These are phyloP conservation scores for Chaetothyriales sp. DNA, from an alignment of 2,329 filamentous ascomycete species.

Conservation along the genomic window DNA sequence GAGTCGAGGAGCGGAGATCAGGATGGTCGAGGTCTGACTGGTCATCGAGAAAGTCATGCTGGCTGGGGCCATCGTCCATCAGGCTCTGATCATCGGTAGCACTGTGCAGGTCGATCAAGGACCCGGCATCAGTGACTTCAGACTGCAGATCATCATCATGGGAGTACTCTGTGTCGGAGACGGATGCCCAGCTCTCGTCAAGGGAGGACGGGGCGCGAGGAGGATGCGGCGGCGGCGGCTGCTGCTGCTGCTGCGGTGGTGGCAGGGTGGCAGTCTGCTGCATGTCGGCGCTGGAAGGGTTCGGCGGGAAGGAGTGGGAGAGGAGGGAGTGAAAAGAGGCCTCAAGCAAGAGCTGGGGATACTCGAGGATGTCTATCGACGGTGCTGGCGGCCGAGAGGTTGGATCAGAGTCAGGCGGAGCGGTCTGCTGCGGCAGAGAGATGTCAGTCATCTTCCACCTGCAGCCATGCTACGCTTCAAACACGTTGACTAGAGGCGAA, in stretches of 20 bases:
- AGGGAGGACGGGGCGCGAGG: slow-evolving; percentile 18
- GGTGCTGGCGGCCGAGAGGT: not conserved
- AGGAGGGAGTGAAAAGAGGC: slow-evolving; percentile 15
- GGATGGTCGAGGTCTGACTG: not conserved
- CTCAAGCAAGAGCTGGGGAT: slow-evolving; percentile 4
- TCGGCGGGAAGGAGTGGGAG: slow-evolving; percentile 8
- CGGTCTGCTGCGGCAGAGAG: not conserved
- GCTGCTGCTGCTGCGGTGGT: not conserved
- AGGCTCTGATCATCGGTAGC: slow-evolving; percentile 32
- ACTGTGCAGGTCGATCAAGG: slow-evolving; percentile 28
- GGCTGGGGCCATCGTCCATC: slow-evolving; percentile 25
- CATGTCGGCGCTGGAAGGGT: slow-evolving; percentile 7
- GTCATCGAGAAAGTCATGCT: slow-evolving; percentile 20
- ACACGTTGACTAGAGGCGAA: no score
- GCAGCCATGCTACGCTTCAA: not conserved
- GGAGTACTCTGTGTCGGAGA: slow-evolving; percentile 29
- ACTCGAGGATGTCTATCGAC: not conserved
- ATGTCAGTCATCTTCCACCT: not conserved
- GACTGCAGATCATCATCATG: slow-evolving; percentile 32
- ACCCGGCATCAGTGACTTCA: slow-evolving; percentile 29
- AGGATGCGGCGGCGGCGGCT: not conserved
- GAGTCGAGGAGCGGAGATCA: not conserved
- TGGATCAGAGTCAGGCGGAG: not conserved
- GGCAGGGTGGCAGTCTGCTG: not conserved
- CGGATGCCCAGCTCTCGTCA: slow-evolving; percentile 33